Percentiles rank a stretch among this genome's conserved stretches.
Conservation (phyloP, 208 protist species). For the Porcisia deanei region DNA sequence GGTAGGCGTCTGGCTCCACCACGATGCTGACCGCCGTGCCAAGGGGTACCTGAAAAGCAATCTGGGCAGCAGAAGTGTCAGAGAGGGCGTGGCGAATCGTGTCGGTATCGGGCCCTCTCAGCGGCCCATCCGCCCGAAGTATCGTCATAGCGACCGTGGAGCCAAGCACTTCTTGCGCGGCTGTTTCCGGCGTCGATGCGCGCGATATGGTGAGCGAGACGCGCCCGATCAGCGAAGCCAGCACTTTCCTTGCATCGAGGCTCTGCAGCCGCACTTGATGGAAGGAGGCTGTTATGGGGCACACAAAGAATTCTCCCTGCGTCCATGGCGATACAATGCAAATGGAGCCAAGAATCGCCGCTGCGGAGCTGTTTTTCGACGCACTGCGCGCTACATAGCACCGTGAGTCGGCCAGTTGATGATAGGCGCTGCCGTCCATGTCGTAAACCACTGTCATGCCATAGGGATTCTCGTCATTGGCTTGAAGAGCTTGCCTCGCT, state of each 20-base stretch:
- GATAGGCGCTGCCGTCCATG: constrained; percentile 29
- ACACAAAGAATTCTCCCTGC: not conserved
- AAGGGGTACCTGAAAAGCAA: constrained; percentile 15
- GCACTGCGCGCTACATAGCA: constrained; percentile 5
- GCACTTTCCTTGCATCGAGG: constrained; percentile 8
- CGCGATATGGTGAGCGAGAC: not conserved
- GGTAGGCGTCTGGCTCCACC: constrained; percentile 21
- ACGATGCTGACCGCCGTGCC: constrained; percentile 13
- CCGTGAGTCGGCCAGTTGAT: too few species aligned
- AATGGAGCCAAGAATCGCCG: not conserved
- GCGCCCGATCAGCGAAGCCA: constrained; percentile 3
- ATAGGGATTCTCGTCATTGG: constrained; percentile 14
- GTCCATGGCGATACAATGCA: not conserved
- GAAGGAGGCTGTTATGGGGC: not conserved
- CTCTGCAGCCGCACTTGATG: constrained; percentile 17
- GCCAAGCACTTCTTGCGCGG: not conserved
- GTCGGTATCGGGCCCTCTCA: not conserved
- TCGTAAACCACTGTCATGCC: constrained; percentile 31
- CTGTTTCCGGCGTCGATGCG: not conserved
- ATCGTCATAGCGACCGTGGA: not conserved
- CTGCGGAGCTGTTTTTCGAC: not conserved
- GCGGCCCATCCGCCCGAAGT: not conserved
- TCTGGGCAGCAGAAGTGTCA: not conserved
- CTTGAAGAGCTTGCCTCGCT: constrained; percentile 1
- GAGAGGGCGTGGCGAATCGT: not conserved